Conservation (phyloP, 192 early-diverging fungal species). For the Coemansia furcata region DNA sequence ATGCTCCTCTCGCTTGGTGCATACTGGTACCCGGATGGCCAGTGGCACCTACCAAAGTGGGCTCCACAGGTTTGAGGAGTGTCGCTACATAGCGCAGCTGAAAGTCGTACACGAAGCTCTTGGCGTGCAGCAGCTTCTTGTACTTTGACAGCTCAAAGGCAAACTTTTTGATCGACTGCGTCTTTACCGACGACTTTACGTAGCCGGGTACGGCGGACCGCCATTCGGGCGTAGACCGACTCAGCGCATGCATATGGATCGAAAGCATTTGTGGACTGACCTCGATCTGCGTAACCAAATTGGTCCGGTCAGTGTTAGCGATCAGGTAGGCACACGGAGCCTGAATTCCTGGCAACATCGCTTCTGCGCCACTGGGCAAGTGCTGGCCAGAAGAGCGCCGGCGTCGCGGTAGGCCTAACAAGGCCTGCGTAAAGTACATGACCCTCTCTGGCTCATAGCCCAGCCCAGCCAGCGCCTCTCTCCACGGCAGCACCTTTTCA, state of each 20-base stretch:
- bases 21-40: no score
- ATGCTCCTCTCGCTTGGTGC: background rate
- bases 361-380: background rate
- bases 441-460: slow-evolving; percentile 34
- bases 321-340: slow-evolving; percentile 45
- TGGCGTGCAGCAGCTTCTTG: slow-evolving; percentile 54
- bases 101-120: slow-evolving; percentile 55
- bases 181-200: slow-evolving; percentile 37
- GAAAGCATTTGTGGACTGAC: slow-evolving; percentile 43
- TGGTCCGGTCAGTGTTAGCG: slow-evolving; percentile 48
- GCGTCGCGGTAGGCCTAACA: slow-evolving; percentile 15
- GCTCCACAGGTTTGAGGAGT: slow-evolving; percentile 24
- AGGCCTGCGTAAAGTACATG: slow-evolving; percentile 14
- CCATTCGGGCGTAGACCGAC: slow-evolving; percentile 49
- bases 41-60: background rate
- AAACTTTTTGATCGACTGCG: slow-evolving; percentile 46
- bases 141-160: slow-evolving; percentile 51
- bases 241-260: slow-evolving; percentile 49
- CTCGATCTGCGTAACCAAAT: slow-evolving; percentile 47
- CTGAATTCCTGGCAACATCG: slow-evolving; percentile 35
- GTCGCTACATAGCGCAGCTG: slow-evolving; percentile 52
- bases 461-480: slow-evolving; percentile 26
- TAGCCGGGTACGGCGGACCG: slow-evolving; percentile 50
- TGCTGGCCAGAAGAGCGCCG: slow-evolving; percentile 5
- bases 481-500: slow-evolving; percentile 36